phyloP scores from a whole-genome alignment of 208 protist species.

The Trypanosoma mega region DNA sequence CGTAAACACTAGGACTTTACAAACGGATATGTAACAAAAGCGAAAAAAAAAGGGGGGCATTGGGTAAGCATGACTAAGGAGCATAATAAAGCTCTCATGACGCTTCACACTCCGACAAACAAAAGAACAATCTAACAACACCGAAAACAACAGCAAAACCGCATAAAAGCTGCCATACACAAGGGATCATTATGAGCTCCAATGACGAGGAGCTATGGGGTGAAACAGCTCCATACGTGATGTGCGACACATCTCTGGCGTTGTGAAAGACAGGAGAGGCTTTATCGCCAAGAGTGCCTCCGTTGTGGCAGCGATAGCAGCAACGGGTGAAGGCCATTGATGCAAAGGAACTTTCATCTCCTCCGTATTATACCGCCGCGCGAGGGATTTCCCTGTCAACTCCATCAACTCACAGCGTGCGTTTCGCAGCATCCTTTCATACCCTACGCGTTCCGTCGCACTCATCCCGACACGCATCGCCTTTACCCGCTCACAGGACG shows the following conservation, averaged over 20 bases:
- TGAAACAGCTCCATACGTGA: constrained; percentile 30
- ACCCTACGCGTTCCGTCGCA: constrained; percentile 5
- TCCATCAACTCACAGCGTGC: constrained; percentile 17
- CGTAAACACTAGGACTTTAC: no score
- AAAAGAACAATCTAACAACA: no score
- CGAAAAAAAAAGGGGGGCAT: no score
- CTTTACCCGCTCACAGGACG: background rate
- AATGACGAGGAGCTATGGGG: background rate
- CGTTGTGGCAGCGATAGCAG: background rate
- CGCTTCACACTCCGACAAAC: no score
- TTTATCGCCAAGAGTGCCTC: constrained; percentile 16
- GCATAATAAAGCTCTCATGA: no score
- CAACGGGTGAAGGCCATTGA: constrained; percentile 5
- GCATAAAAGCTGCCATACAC: no score
- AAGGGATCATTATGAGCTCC: no score
- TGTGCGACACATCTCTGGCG: constrained; percentile 23
- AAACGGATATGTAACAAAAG: no score
- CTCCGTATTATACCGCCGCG: constrained; percentile 16
- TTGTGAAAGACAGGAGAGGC: constrained; percentile 46
- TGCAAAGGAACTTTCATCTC: constrained; percentile 9
- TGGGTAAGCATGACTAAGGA: no score
- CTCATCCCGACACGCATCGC: constrained; percentile 8
- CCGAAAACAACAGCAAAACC: no score
- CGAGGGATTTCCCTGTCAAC: constrained; percentile 2
- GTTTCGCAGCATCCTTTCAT: constrained; percentile 1